A percentile compares a stretch with the other conserved stretches of the same genome.
Conservation (phyloP, 768 basidiomycete species). For the Imleria badia region DNA sequence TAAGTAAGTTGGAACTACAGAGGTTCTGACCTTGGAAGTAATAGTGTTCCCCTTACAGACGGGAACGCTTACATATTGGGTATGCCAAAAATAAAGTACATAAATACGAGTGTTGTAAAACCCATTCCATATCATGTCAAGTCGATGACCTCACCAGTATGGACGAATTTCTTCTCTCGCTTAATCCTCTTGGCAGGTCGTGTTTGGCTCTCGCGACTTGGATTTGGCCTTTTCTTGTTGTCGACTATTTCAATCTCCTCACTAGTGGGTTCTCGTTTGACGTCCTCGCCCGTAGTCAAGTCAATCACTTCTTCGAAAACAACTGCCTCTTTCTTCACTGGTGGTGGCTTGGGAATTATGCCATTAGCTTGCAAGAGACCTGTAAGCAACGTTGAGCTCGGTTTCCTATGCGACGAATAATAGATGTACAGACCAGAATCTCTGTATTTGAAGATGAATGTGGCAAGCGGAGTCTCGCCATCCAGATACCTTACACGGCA, state of each 20-base stretch:
- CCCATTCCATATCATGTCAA: constrained; percentile 23
- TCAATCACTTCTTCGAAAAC: constrained; percentile 20
- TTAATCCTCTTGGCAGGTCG: constrained; percentile 28
- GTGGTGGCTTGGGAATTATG: constrained; percentile 20
- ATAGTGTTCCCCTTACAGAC: neutral
- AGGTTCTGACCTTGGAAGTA: neutral
- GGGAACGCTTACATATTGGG: neutral
- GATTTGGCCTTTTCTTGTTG: neutral
- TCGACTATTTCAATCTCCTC: constrained; percentile 12
- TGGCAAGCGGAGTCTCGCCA: constrained; percentile 16
- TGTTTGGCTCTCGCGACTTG: neutral
- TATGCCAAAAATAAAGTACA: neutral
- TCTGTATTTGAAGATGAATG: constrained; percentile 33
- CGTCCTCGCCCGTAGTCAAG: constrained; percentile 9
- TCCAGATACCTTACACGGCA: constrained; percentile 7
- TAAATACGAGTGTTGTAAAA: neutral
- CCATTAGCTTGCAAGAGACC: constrained; percentile 30
- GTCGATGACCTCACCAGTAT: constrained; percentile 29
- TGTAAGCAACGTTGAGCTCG: neutral
- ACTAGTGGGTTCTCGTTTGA: constrained; percentile 10
- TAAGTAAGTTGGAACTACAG: neutral
- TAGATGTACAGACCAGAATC: constrained; percentile 22
- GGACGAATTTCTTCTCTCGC: constrained; percentile 18
- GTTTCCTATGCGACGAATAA: neutral
- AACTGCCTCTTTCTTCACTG: neutral